Evolutionary conservation across 495 filamentous ascomycete genomes (phyloP), one percentile per base, ranked within the genome.

Genomic region (Alectoria sarmentosa): DNA sequence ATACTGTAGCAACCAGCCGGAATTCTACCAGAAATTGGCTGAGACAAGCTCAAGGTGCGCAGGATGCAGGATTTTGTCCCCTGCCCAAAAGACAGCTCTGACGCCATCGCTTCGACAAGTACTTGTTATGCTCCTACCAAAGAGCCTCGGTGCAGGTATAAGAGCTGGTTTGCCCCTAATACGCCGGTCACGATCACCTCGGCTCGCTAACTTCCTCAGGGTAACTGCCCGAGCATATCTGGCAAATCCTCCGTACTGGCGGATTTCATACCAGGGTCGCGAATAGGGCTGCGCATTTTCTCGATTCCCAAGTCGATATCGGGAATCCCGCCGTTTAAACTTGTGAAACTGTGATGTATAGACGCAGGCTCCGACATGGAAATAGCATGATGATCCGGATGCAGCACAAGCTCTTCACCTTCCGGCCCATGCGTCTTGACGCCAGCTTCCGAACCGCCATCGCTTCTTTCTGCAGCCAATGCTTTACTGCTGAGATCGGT

Each of bases 401-500:
- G 63, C 38, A 56, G 57, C 28, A 69, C 38, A 48, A 67, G 52
- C 13, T 76, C 75, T 37, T 76, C 72, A 32, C 73, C 74, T 23
- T 66, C 62, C 30, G 71, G 70, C 3, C 72, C 73, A 57, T 72
- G 71, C n/a, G 60, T 38, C 60, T 73, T 73, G 7, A 76, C 67
- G 13, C 75, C 75, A 32, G 64, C 65, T 48, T 67, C 67, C 2
- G 65, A 65, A 55, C 71, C 69, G 34, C 67, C 36, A 61, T 72
- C 68, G 26, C 9, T 60, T 38, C 55, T 21, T 52, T 61, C 46
- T 4, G 34, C 69, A 76, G 82, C 34, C 77, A 73, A 70, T 79
- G 75, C 69, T 84, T 84, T 68, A 78, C 81, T 76, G 80, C 77
- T 56, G 84, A 42, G 37, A 28, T 64, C 49, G 21, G 62, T 39